These are phyloP conservation scores for Ascocoryne sarcoides DNA, from an alignment of 2,329 filamentous ascomycete species.

Conservation along the genomic window DNA sequence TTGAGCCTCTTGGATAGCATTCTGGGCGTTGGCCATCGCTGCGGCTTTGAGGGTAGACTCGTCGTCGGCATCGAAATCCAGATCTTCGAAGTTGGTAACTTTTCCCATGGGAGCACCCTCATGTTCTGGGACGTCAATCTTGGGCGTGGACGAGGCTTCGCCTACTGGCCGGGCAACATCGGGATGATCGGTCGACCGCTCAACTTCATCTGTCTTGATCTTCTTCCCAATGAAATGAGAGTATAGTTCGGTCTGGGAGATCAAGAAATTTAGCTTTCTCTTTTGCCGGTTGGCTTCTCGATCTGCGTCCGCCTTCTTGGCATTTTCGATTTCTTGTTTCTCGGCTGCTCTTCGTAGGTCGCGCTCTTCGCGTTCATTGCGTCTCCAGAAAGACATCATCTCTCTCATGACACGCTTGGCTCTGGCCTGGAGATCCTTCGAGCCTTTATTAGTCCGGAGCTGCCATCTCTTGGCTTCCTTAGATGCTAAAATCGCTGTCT, in stretches of 20 bases:
- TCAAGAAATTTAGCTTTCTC: constrained; percentile 98
- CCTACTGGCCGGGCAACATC: constrained; percentile 53
- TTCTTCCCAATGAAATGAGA: constrained; percentile 99
- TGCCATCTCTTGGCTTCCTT: constrained; percentile 98
- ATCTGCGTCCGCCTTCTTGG: constrained; percentile 92
- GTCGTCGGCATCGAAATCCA: constrained; percentile 93
- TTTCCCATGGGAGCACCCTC: constrained; percentile 52
- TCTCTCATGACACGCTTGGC: constrained; percentile 98
- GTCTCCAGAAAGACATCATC: constrained; percentile 99
- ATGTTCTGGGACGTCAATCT: constrained; percentile 41
- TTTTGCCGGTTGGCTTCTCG: constrained; percentile 96
- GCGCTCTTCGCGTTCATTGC: constrained; percentile 94
- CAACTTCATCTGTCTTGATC: constrained; percentile 94
- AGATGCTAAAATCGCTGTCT: constrained; percentile 91
- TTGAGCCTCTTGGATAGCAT: constrained; percentile 89
- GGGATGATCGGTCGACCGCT: constrained; percentile 77
- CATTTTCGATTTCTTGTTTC: constrained; percentile 91
- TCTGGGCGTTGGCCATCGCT: constrained; percentile 91
- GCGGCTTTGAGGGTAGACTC: constrained; percentile 73
- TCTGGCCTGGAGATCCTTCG: constrained; percentile 91
- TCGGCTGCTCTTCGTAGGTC: constrained; percentile 91
- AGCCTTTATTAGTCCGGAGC: constrained; percentile 94
- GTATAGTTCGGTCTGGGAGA: constrained; percentile 97
- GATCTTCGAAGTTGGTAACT: constrained; percentile 87
- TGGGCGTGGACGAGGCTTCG: constrained; percentile 27